These are phyloP conservation scores for Pseudodiploospora longispora DNA, from an alignment of 2,329 filamentous ascomycete species.

Conservation along the genomic window DNA sequence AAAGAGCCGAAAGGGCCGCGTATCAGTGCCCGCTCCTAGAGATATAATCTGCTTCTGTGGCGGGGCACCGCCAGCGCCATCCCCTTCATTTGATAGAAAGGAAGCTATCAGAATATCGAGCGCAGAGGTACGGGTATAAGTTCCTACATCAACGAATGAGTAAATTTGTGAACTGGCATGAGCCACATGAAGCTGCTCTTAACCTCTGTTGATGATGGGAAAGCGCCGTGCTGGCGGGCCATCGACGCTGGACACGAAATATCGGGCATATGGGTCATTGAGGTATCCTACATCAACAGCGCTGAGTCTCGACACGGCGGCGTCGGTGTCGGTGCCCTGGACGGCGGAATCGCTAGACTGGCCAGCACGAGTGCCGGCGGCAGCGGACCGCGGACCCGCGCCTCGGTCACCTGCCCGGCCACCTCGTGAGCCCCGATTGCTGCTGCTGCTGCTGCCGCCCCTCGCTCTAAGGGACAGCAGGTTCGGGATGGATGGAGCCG, in stretches of 20 bases:
- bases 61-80: slow-evolving; percentile 12
- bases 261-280: slow-evolving; percentile 66
- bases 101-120: slow-evolving; percentile 68
- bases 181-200: slow-evolving; percentile 9
- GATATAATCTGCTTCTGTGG: slow-evolving; percentile 71
- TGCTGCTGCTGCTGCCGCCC: slow-evolving; percentile 12
- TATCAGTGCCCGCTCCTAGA: slow-evolving; percentile 89
- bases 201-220: slow-evolving; percentile 92
- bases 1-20: slow-evolving; percentile 71
- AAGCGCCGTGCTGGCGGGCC: slow-evolving; percentile 54
- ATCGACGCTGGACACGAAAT: slow-evolving; percentile 50
- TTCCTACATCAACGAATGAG: slow-evolving; percentile 46
- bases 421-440: slow-evolving; percentile 30
- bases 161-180: too few relatives aligned
- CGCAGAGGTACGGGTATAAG: slow-evolving; percentile 81
- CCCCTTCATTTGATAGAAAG: slow-evolving; percentile 49
- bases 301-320: slow-evolving; percentile 79
- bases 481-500: slow-evolving; percentile 70
- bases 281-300: slow-evolving; percentile 82
- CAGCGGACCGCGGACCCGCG: slow-evolving; percentile 17
- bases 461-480: slow-evolving; percentile 49
- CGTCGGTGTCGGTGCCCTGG: slow-evolving; percentile 86
- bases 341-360: slow-evolving; percentile 62
- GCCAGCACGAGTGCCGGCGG: slow-evolving; percentile 24
- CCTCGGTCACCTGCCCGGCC: slow-evolving; percentile 33